Conservation (phyloP, 208 protist genomes). For the Acanthamoeba pearcei region DNA sequence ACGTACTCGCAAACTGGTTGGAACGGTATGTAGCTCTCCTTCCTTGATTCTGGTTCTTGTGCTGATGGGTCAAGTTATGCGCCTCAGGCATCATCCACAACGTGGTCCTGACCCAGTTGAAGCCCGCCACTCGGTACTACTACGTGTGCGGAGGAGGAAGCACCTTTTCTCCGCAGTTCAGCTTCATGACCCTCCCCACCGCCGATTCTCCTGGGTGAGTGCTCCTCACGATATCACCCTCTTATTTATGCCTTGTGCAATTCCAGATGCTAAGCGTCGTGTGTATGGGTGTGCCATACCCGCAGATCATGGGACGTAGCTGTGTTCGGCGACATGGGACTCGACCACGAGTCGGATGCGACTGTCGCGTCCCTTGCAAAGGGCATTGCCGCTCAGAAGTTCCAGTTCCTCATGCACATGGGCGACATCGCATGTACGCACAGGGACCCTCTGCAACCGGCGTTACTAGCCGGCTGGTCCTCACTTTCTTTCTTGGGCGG, state of each 20-base stretch:
- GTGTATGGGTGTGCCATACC: not conserved
- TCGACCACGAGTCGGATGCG: conserved; percentile 53
- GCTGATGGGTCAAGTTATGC: not conserved
- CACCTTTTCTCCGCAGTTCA: conserved; percentile 5
- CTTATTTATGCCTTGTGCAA: not conserved
- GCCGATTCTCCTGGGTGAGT: not conserved
- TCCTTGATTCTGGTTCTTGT: no score
- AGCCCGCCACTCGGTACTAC: conserved; percentile 41
- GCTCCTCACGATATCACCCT: no score
- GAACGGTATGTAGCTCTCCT: not conserved
- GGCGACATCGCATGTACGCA: conserved; percentile 62
- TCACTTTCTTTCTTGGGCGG: not conserved
- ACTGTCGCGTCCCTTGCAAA: conserved; percentile 1
- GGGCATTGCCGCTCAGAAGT: not conserved
- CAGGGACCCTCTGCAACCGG: not conserved
- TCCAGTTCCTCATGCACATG: conserved; percentile 64
- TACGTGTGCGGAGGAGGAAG: conserved; percentile 22
- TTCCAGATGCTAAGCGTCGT: not conserved
- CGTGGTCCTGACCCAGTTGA: not conserved
- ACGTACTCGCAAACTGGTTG: conserved; percentile 7
- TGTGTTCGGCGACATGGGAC: conserved; percentile 64
- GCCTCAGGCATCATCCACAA: conserved; percentile 35
- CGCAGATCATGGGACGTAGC: conserved; percentile 1
- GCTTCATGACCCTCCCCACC: conserved; percentile 22
- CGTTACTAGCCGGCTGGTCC: not conserved